phyloP scores from a whole-genome alignment of 139 green algal species.

The Micractinium sp. region DNA sequence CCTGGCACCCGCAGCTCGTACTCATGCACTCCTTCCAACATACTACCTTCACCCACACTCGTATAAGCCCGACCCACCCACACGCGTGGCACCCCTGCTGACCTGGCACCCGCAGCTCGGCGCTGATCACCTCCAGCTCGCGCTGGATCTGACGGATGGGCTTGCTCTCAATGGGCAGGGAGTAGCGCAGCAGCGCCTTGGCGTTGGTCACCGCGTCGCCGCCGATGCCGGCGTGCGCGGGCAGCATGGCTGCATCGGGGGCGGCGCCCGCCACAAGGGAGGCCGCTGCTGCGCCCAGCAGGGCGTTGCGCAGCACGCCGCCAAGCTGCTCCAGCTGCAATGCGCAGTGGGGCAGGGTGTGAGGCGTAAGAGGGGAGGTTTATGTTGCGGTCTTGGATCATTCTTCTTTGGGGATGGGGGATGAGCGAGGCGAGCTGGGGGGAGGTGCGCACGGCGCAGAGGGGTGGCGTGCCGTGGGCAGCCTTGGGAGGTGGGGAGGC shows the following conservation, averaged over 20 bases:
- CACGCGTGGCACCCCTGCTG: too few species aligned
- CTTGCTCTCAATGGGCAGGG: constrained; percentile 96
- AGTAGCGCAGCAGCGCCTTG: constrained; percentile 89
- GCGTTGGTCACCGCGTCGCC: constrained; percentile 75
- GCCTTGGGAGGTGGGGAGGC: too few species aligned
- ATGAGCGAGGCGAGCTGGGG: neutral
- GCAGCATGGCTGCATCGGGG: constrained; percentile 5
- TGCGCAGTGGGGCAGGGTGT: neutral
- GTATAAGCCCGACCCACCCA: too few species aligned
- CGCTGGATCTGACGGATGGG: constrained; percentile 88
- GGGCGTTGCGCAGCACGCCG: constrained; percentile 17
- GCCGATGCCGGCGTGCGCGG: constrained; percentile 30
- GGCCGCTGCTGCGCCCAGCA: constrained; percentile 22
- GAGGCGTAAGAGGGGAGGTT: neutral
- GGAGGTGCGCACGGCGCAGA: neutral
- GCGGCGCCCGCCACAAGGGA: constrained; percentile 15
- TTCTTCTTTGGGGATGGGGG: too few species aligned
- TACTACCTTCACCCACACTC: too few species aligned
- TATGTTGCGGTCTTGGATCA: too few species aligned
- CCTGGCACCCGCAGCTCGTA: neutral
- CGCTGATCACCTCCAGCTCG: constrained; percentile 89
- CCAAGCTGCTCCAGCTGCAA: constrained; percentile 30
- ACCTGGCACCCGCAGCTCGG: constrained; percentile 73
- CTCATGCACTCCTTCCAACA: neutral
- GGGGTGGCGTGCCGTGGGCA: too few species aligned